Conservation (phyloP, 2,329 filamentous ascomycete species). For the Alternaria sp. region DNA sequence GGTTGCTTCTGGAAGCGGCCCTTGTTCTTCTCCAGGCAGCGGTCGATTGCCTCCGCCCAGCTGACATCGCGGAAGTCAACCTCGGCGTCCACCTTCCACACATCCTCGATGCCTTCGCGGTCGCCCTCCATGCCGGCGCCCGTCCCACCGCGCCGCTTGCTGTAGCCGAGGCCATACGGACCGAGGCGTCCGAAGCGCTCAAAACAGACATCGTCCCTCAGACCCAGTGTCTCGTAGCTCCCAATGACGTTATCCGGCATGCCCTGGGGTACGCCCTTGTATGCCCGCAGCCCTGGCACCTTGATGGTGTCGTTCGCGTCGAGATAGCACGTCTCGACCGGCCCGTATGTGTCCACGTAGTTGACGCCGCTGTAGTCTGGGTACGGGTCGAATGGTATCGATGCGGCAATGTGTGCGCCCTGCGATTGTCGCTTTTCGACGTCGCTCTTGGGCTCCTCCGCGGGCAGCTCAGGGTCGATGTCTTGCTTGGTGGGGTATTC, state of each 20-base stretch:
- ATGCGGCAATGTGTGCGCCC: conserved; percentile 34
- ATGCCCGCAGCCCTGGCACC: conserved; percentile 74
- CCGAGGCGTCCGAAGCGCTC: conserved; percentile 88
- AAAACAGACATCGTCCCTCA: conserved; percentile 88
- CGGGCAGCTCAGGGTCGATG: conserved; percentile 47
- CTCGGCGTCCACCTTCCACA: conserved; percentile 74
- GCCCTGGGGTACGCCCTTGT: conserved; percentile 78
- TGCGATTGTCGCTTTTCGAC: conserved; percentile 42
- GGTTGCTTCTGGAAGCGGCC: conserved; percentile 65
- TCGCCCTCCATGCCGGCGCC: conserved; percentile 88
- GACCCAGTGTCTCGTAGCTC: conserved; percentile 80
- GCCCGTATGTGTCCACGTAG: conserved; percentile 63
- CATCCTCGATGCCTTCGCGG: conserved; percentile 75
- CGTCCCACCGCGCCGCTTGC: conserved; percentile 75
- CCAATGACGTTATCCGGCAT: conserved; percentile 86
- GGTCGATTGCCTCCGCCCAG: conserved; percentile 79
- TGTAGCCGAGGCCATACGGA: conserved; percentile 90
- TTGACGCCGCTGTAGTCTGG: conserved; percentile 65
- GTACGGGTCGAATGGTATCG: conserved; percentile 69
- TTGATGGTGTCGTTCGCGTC: conserved; percentile 69
- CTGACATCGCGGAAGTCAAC: conserved; percentile 79
- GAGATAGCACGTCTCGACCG: conserved; percentile 78
- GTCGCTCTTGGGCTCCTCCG: conserved; percentile 25
- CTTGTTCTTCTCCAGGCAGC: conserved; percentile 74
- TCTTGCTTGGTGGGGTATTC: conserved; percentile 78